phyloP scores from a whole-genome alignment of 177 flowering plant species.

The Vitis hybrid region DNA sequence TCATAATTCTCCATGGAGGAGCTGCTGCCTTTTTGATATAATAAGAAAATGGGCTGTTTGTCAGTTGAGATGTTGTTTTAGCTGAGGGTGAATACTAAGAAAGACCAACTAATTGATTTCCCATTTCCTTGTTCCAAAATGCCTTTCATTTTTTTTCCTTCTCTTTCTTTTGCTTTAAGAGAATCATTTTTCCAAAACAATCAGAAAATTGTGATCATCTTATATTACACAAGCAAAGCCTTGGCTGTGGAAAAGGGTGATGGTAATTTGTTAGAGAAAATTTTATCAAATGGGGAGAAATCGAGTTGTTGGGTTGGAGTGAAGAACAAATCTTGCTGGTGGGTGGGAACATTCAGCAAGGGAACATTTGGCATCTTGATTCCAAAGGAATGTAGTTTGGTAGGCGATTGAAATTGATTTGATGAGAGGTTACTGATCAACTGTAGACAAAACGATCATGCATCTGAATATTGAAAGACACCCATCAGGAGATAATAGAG shows the following conservation, averaged over 20 bases:
- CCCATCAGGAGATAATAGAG: no score
- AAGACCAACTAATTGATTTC: constrained; percentile 20
- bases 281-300: neutral
- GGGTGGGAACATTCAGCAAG: neutral
- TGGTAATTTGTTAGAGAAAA: neutral
- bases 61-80: constrained; percentile 16
- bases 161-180: no score
- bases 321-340: constrained; percentile 1
- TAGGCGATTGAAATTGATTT: constrained; percentile 2
- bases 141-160: neutral
- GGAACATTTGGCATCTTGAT: constrained; percentile 9
- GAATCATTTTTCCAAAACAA: no score
- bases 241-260: no score
- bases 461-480: no score
- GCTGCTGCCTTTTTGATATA: neutral
- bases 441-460: no score
- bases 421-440: no score
- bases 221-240: no score
- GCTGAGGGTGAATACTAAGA: constrained; percentile 17
- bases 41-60: neutral
- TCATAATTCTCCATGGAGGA: neutral
- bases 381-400: constrained; percentile 18
- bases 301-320: constrained; percentile 3
- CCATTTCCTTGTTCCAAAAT: neutral
- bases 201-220: no score